A percentile compares a stretch with the other conserved stretches of the same genome.
Conservation (phyloP, 495 filamentous ascomycete species). For the Neurospora pannonica region DNA sequence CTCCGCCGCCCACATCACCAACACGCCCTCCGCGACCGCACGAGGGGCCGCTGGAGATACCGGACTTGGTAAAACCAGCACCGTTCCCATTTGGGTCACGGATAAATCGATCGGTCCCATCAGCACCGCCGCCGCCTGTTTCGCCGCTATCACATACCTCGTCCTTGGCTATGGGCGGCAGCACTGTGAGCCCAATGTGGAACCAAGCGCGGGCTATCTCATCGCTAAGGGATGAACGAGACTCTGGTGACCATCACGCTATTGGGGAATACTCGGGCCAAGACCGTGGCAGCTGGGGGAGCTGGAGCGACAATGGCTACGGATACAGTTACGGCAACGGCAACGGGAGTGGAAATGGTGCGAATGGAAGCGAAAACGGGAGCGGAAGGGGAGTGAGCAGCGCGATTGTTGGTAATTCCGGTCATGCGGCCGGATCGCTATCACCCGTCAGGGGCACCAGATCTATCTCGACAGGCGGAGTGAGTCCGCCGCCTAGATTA, state of each 20-base stretch:
- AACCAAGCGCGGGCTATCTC: not conserved
- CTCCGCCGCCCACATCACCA: slow-evolving; percentile 12
- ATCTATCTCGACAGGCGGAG: not conserved
- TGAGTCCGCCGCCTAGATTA: not conserved
- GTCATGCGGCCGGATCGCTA: not conserved
- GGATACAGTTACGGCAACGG: not conserved
- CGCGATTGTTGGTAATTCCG: not conserved
- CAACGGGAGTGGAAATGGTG: not conserved
- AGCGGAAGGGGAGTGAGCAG: not conserved
- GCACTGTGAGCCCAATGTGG: not conserved
- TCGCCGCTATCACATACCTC: not conserved
- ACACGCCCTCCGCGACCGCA: slow-evolving; percentile 22
- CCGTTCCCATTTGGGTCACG: slow-evolving; percentile 5
- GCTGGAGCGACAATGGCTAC: not conserved
- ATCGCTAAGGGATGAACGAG: not conserved
- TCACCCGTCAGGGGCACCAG: not conserved
- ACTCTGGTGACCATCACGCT: not conserved
- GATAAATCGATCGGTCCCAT: slow-evolving; percentile 12
- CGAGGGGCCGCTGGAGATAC: slow-evolving; percentile 22
- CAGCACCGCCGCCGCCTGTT: slow-evolving; percentile 2
- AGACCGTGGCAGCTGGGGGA: not conserved
- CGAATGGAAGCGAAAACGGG: not conserved
- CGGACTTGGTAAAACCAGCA: slow-evolving; percentile 20
- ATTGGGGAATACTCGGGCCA: not conserved
- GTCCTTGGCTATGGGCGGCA: slow-evolving; percentile 3